Conservation (phyloP, 192 early-diverging fungal genomes). For the Podila epicladia region DNA sequence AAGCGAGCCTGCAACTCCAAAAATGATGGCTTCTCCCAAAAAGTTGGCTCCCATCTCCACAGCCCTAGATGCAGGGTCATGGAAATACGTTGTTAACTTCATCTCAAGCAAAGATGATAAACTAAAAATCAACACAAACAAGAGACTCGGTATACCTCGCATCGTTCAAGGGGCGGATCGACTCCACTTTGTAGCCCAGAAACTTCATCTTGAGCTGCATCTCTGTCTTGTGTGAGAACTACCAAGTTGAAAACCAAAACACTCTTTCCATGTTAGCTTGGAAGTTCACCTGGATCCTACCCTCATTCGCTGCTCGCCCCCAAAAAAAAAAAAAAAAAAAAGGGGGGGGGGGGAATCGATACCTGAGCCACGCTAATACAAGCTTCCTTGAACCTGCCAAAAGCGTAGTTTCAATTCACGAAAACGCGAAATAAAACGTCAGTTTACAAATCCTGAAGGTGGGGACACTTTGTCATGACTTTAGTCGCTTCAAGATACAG, state of each 20-base stretch:
- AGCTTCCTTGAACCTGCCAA: constrained; percentile 63
- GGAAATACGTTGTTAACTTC: not conserved
- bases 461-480: too few species aligned
- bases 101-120: not conserved
- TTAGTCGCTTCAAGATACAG: not conserved
- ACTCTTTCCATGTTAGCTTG: not conserved
- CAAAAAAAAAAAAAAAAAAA: not conserved
- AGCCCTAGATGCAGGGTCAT: constrained; percentile 53
- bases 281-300: not conserved
- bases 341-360: not conserved
- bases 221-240: constrained; percentile 77
- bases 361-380: constrained; percentile 84
- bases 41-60: constrained; percentile 87
- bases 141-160: constrained; percentile 55
- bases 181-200: constrained; percentile 78
- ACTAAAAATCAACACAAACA: not conserved
- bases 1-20: constrained; percentile 76
- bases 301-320: not conserved
- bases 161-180: constrained; percentile 82
- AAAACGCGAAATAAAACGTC: not conserved
- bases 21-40: constrained; percentile 79
- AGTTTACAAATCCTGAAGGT: too few species aligned
- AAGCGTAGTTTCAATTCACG: not conserved
- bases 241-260: not conserved
- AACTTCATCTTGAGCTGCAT: constrained; percentile 87